A percentile compares a stretch with the other conserved stretches of the same genome.
Conservation (phyloP, 2,329 filamentous ascomycete species). For the Trichoderma pleuroti region DNA sequence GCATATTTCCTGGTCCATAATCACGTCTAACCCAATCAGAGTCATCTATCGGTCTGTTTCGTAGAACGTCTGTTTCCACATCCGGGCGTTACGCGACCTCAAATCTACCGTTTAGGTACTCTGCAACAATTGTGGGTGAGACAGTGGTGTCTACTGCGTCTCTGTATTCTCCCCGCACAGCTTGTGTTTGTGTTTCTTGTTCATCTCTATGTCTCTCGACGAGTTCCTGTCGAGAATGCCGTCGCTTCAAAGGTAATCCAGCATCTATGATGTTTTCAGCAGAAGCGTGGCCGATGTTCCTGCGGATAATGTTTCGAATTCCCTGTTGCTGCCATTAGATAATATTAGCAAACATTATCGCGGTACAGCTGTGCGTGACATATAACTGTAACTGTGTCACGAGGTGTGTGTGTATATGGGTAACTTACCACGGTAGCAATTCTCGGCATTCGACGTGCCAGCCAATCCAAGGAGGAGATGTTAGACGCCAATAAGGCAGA, state of each 20-base stretch:
- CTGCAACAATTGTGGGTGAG: neutral
- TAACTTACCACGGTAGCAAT: neutral
- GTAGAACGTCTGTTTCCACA: neutral
- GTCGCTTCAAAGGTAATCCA: neutral
- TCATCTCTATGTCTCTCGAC: neutral
- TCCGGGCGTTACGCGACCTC: neutral
- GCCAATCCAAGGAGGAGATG: neutral
- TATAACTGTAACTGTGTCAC: neutral
- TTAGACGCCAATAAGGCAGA: neutral
- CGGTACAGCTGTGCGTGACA: neutral
- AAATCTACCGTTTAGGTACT: neutral
- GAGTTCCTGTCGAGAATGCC: neutral
- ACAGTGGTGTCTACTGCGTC: neutral
- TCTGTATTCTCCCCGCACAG: neutral
- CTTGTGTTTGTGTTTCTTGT: neutral
- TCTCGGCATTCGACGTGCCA: neutral
- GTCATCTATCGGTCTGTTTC: neutral
- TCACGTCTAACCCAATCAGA: neutral
- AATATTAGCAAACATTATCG: neutral
- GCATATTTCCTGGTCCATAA: neutral
- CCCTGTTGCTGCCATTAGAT: neutral
- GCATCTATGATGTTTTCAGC: neutral
- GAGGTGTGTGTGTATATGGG: neutral
- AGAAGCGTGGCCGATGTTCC: neutral
- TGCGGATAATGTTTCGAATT: neutral